Base-by-base conservation (phyloP, 1,139 yeast species). In the Taiozyma sp. region DNA sequence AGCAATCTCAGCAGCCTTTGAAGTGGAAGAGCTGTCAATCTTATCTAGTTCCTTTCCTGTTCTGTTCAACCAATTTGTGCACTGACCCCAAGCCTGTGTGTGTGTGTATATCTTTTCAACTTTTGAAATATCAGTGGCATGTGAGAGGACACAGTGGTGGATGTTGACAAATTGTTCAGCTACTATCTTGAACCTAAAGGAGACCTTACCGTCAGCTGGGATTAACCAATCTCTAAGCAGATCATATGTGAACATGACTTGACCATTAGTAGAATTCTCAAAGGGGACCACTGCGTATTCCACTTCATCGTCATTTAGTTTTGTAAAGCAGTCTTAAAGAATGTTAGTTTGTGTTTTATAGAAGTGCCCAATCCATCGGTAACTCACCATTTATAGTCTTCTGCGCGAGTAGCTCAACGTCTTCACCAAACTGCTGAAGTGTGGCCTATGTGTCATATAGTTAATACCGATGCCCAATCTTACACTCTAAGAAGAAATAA, bases 21-120 rank as follows among this genome's bases (percentile, higher is more conserved):
- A 85, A 0, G 98, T 93, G 0, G 97, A 88, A 3, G 79, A 74
- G 1, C 85, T 76, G 67, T 91, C 96, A 12, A 86, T 71, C 54
- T 68, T 75, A 46, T 75, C 74, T n/a, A 79, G 55, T 16, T 68
- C 53, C 40, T 71, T 66, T 39, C 70, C 68, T 48, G 74, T 60
- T 4, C 66, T 57, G 16, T 66, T 63, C 48, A 87, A 65, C 65
- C 83, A 85, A 13, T 72, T 66, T 3, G 79, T 74, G 45, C 89
- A 85, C 65, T 93, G 99, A 4, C 97, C 96, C 99, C 99, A 93
- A 0, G 91, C 99, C 66, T 93, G 99, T 4, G 99, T 98, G 67
- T 93, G 99, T 3, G 97, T 87, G 70, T 88, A 88, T 28, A 93
- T 77, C 41, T 76, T 79, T 16, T 70, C 69, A 49, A 85, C 76